Conservation (phyloP, 306 rosid genomes). For the Rosa lucieae region DNA sequence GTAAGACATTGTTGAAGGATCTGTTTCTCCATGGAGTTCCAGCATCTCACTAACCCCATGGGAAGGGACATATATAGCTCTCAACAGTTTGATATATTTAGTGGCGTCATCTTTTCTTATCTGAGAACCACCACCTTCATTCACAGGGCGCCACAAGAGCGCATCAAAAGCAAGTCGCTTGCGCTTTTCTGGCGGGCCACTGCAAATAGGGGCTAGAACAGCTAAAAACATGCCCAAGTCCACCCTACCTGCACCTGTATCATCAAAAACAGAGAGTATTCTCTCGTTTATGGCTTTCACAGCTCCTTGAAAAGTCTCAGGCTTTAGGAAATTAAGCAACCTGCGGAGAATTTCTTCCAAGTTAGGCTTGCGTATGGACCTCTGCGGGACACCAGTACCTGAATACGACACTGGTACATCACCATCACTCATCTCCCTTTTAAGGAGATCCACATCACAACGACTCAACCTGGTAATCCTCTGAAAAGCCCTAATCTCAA, state of each 20-base stretch:
- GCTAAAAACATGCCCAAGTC: constrained; percentile 93
- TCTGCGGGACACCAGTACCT: constrained; percentile 79
- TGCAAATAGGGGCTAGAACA: constrained; percentile 87
- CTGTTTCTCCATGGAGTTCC: constrained; percentile 77
- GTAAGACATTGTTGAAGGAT: constrained; percentile 69
- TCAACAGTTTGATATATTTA: constrained; percentile 65
- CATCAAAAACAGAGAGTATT: constrained; percentile 84
- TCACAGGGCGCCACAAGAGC: constrained; percentile 91
- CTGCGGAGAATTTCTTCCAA: constrained; percentile 88
- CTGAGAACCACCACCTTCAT: constrained; percentile 73
- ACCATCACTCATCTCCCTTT: constrained; percentile 83
- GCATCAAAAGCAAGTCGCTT: constrained; percentile 85
- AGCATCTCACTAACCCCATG: constrained; percentile 65
- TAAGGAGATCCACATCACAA: constrained; percentile 74
- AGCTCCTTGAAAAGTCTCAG: constrained; percentile 96
- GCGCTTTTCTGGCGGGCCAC: constrained; percentile 80
- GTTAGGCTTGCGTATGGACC: constrained; percentile 86
- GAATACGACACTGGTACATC: constrained; percentile 89
- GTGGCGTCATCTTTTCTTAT: constrained; percentile 64
- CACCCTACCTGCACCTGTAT: constrained; percentile 74
- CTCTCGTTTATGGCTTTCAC: constrained; percentile 93
- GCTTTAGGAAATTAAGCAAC: constrained; percentile 74
- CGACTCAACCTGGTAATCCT: constrained; percentile 86
- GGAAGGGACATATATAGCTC: constrained; percentile 77
- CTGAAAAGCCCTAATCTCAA: constrained; percentile 84